Percentiles rank a stretch among this genome's conserved stretches.
These are phyloP conservation scores for Schizophyllum amplum DNA, from an alignment of 1,284 basidiomycete species.

Conservation along the genomic window DNA sequence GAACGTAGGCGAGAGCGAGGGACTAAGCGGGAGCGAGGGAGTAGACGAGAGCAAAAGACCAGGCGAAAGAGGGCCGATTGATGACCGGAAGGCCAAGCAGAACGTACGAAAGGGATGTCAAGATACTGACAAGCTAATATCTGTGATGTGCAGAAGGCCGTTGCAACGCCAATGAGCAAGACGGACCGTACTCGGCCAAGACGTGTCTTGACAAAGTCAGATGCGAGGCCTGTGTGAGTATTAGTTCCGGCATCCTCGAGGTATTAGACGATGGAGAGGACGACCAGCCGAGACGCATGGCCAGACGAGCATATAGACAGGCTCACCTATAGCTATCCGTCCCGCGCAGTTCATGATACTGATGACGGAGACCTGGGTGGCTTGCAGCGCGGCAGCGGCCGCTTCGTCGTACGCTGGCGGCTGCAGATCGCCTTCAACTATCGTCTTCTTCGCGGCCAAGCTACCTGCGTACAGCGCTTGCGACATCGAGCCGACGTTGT, in stretches of 20 bases:
- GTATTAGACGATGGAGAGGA: too few relatives aligned
- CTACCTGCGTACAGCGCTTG: conserved; percentile 69
- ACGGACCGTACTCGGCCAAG: conserved; percentile 63
- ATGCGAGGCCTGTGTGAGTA: conserved; percentile 41
- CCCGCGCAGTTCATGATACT: conserved; percentile 82
- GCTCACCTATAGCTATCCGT: conserved; percentile 69
- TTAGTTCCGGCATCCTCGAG: neutral
- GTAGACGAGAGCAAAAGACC: conserved; percentile 69
- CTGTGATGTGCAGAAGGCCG: too few relatives aligned
- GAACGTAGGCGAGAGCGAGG: too few relatives aligned
- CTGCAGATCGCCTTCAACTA: conserved; percentile 17
- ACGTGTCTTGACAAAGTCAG: conserved; percentile 64
- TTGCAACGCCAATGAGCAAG: conserved; percentile 21
- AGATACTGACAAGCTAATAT: too few relatives aligned
- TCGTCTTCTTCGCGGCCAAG: too few relatives aligned
- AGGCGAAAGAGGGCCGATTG: conserved; percentile 51
- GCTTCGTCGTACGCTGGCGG: conserved; percentile 57
- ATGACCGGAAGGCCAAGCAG: too few relatives aligned
- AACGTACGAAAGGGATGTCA: too few relatives aligned
- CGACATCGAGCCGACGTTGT: conserved; percentile 91
- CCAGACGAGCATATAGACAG: neutral
- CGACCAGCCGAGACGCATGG: too few relatives aligned
- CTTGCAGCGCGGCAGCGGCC: conserved; percentile 70
- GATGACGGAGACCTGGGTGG: conserved; percentile 78
- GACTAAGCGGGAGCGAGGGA: too few relatives aligned